Base-by-base conservation (phyloP, 768 basidiomycete genomes). In the Porphyrellus cyaneotinctus region DNA sequence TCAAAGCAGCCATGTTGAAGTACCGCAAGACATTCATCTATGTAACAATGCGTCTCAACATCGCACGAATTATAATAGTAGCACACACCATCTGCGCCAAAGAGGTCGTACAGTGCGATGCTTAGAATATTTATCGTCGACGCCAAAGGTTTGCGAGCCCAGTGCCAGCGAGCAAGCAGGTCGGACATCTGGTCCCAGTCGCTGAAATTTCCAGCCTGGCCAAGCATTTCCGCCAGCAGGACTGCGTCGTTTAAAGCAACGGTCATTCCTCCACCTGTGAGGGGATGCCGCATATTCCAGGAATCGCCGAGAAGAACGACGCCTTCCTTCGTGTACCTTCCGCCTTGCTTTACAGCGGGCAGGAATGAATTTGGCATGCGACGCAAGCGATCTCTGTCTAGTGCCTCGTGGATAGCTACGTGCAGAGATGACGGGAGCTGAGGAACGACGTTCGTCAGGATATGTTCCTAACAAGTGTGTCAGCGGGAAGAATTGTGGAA, bases 211-310 rank as follows among this genome's bases (percentile, higher is more conserved):
- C 64, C 59, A 33, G 85, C 68, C 23, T 74, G 58, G 1, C 71
- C 72, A 1, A 97, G 74, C 53, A 91, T 72, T 15, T 81, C 72
- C 31, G 83, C 70, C 14, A 98, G 77, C 30, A 89, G 58, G 14
- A 92, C 86, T 6, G 88, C 87, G 59, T 98, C 97, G 63, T 84
- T 79, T 43, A 98, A 74, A 2, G 93, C 94, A 35, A 97, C 95
- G 0, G 94, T 95, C 97, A 99, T 99, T 6, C 97, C 97, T 12
- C 94, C 93, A 6, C 97, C 97, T 0, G 97, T 99, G 20, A 99
- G 78, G 2, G 97, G 97, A 69, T 99, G 97, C 0, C 97, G 89
- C 95, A 98, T 98, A 67, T 98, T 99, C 88, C 92, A 95, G 2
- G 95, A 85, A 66, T 98, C 97, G 2, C 97, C 97, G 31, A 97